Base-by-base conservation (phyloP, 805 yeast genomes). In the Cyberlindnera saturnus region DNA sequence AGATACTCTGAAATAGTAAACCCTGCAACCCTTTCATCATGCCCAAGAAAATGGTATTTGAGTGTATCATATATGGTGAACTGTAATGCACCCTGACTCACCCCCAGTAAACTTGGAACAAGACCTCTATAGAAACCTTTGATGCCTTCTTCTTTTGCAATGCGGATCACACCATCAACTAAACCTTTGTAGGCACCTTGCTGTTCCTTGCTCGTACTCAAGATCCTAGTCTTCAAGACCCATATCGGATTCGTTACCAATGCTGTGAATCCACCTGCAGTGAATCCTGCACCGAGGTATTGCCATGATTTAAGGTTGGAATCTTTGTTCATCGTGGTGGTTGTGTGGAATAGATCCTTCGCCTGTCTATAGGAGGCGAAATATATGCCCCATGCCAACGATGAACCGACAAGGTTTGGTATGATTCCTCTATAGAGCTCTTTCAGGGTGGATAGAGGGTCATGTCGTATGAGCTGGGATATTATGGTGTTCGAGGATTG, bases 141-240 rank as follows among this genome's bases (percentile, higher is more conserved):
- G 0, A 77, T 34, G 0, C 95, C 93, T 53, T 86, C 88, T 2
- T 69, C 65, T 23, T 50, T 52, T 13, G 68, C 48, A 13, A 87
- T 73, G 19, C 70, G 59, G 6, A 44, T 43, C 0, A 79, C 54
- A 1, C 95, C 95, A 46, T 79, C 77, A 16, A 55, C 10, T 6
- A 81, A 63, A 0, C 87, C 77, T 9, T 62, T 61, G 56, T 88
- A 87, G 0, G 86, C 81, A 14, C 72, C 73, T 0, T 69, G 67
- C 0, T 65, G 52, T 1, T 47, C 46, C 32, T 65, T 63, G 2
- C 75, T 63, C 3, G 62, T 60, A 26, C 57, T 45, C 30, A 56
- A 32, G 14, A 91, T 82, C 48, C 98, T 71, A 0, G 99, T 93
- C 62, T 93, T 93, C 16, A 93, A 61, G 1, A 93, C 96, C 99